Conservation (phyloP, 129 eudicot genomes). For the Tagetes erecta region DNA sequence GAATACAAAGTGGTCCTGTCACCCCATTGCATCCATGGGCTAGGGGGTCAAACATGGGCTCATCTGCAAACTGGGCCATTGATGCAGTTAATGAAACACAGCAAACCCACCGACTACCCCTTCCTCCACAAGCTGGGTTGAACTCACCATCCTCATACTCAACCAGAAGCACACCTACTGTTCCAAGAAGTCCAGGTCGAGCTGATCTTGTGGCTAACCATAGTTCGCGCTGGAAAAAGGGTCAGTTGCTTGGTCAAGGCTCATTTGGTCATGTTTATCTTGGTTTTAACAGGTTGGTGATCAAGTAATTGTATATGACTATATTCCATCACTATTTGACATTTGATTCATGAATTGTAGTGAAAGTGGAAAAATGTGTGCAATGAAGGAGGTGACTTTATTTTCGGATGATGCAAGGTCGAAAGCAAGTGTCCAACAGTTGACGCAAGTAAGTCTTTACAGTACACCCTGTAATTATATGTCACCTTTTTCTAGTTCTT, state of each 20-base stretch:
- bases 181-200: conserved; percentile 45
- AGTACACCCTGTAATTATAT: conserved; percentile 11
- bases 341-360: conserved; percentile 31
- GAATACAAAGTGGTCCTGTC: conserved; percentile 53
- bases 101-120: conserved; percentile 55
- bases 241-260: conserved; percentile 63
- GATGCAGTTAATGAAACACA: conserved; percentile 32
- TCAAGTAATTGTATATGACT: not conserved
- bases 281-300: conserved; percentile 60
- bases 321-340: not conserved
- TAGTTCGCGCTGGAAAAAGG: conserved; percentile 67
- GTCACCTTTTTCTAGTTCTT: not conserved
- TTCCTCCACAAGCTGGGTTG: conserved; percentile 46
- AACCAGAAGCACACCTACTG: conserved; percentile 37
- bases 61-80: conserved; percentile 36
- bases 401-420: conserved; percentile 60
- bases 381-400: conserved; percentile 65
- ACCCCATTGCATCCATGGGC: conserved; percentile 56
- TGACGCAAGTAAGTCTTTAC: conserved; percentile 53
- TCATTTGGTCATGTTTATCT: conserved; percentile 71
- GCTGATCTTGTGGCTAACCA: conserved; percentile 39
- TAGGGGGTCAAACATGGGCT: conserved; percentile 39
- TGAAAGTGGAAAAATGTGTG: conserved; percentile 70
- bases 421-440: conserved; percentile 53
- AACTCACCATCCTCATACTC: conserved; percentile 45